These are phyloP conservation scores for Ceratobasidium sp. DNA, from an alignment of 1,284 basidiomycete species.

Conservation along the genomic window DNA sequence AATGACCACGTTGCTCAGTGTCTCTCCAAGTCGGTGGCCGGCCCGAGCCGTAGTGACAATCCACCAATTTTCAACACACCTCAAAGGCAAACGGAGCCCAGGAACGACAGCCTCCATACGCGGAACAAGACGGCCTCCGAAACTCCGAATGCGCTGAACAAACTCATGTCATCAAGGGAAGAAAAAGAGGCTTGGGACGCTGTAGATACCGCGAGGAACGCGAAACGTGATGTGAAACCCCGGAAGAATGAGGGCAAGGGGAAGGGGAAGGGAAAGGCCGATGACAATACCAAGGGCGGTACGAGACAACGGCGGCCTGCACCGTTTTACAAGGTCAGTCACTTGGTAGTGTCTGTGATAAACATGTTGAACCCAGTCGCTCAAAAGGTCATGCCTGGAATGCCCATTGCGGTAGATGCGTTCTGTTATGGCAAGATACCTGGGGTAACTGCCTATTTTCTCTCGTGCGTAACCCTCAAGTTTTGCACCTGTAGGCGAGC, in stretches of 20 bases:
- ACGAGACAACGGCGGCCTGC: constrained; percentile 73
- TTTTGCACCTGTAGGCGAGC: constrained; percentile 24
- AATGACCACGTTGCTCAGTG: constrained; percentile 8
- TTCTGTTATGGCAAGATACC: constrained; percentile 94
- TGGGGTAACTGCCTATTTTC: constrained; percentile 84
- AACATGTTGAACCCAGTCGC: too few species aligned
- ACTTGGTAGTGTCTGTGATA: too few species aligned
- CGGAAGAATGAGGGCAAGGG: constrained; percentile 48
- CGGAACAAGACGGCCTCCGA: constrained; percentile 1
- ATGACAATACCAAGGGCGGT: constrained; percentile 52
- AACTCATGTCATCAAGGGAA: constrained; percentile 81
- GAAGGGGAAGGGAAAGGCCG: constrained; percentile 52
- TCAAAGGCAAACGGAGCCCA: neutral
- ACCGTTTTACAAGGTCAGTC: constrained; percentile 86
- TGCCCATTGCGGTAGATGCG: constrained; percentile 96
- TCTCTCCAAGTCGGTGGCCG: constrained; percentile 1
- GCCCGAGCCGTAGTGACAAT: neutral
- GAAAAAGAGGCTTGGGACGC: constrained; percentile 87
- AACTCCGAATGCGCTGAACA: constrained; percentile 65
- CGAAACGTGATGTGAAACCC: constrained; percentile 48
- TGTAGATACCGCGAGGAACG: constrained; percentile 63
- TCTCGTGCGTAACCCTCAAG: constrained; percentile 64
- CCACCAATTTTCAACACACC: neutral
- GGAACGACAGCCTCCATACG: neutral
- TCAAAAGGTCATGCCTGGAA: constrained; percentile 84